Percentiles rank a stretch among this genome's conserved stretches.
Evolutionary conservation across 176 grass and related monocot genomes (phyloP).

Genomic region (Phoenix dactylifera): DNA sequence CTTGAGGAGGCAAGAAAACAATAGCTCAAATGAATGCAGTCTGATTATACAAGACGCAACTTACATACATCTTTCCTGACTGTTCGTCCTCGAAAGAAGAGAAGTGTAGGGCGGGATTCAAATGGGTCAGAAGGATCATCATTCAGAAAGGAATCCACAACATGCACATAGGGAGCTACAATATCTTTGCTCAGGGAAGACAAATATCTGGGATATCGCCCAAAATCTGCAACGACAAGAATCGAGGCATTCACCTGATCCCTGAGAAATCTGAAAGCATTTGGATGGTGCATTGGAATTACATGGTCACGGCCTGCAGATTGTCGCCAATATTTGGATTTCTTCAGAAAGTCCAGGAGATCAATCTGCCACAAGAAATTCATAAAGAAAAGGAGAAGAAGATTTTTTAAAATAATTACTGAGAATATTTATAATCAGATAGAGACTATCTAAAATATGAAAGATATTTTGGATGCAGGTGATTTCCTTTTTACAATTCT

Average conservation of each 20-base stretch:
- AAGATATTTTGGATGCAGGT: too few relatives aligned
- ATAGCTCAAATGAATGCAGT: not conserved
- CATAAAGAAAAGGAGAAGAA: too few relatives aligned
- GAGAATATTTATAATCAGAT: too few relatives aligned
- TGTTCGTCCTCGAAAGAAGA: conserved; percentile 90
- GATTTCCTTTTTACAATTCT: too few relatives aligned
- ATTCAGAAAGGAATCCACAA: conserved; percentile 64
- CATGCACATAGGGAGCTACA: conserved; percentile 87
- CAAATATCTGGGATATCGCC: conserved; percentile 56
- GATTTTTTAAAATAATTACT: not conserved
- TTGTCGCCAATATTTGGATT: conserved; percentile 75
- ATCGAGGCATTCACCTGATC: conserved; percentile 83
- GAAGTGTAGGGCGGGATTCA: conserved; percentile 63
- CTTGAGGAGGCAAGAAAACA: not conserved
- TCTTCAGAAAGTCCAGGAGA: conserved; percentile 67
- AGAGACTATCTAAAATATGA: too few relatives aligned
- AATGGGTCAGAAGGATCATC: conserved; percentile 61
- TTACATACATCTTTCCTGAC: conserved; percentile 86
- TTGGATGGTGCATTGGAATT: conserved; percentile 95
- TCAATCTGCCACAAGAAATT: conserved; percentile 47
- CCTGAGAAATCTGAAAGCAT: conserved; percentile 86
- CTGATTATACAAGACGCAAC: conserved; percentile 19
- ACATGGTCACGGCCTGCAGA: conserved; percentile 70
- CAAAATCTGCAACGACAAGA: conserved; percentile 91
- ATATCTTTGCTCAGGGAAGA: conserved; percentile 92